Conservation (phyloP, 176 grass and related monocot genomes). For the Typha latifolia region DNA sequence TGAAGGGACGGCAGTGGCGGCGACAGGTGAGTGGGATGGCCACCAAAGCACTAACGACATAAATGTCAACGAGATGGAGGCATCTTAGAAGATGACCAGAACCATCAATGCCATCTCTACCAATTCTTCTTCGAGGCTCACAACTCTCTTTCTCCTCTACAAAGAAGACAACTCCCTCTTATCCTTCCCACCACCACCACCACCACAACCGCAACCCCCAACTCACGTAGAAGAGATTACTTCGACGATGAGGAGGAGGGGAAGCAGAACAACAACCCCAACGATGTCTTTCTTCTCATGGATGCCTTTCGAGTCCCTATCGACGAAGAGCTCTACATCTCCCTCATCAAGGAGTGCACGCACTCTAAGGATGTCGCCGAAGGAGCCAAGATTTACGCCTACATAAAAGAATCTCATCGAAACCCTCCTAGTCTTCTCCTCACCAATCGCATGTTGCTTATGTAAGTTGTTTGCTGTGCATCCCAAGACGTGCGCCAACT, state of each 20-base stretch:
- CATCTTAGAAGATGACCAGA: no score
- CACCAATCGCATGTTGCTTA: slow-evolving; percentile 52
- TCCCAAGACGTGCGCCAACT: slow-evolving; percentile 14
- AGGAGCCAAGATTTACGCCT: slow-evolving; percentile 37
- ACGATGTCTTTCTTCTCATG: slow-evolving; percentile 63
- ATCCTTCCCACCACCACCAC: no score
- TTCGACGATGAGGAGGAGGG: not conserved
- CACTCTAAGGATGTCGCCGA: slow-evolving; percentile 27
- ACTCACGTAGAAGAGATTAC: no score
- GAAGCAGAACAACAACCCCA: not conserved
- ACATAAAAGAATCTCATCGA: not conserved
- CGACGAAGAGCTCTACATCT: slow-evolving; percentile 71
- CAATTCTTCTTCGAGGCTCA: no score
- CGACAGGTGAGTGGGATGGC: no score
- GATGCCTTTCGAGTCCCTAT: slow-evolving; percentile 35
- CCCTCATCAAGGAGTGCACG: slow-evolving; percentile 57
- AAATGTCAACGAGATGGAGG: no score
- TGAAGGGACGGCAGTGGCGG: no score
- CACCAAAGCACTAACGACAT: no score
- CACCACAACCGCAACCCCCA: no score
- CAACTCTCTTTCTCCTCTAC: no score
- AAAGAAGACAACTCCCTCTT: no score
- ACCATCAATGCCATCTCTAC: no score
- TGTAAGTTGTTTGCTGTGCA: slow-evolving; percentile 29
- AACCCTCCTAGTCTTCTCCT: not conserved